These are phyloP conservation scores for Solanum ossicruentum DNA, from an alignment of 257 asterid species.

Conservation along the genomic window DNA sequence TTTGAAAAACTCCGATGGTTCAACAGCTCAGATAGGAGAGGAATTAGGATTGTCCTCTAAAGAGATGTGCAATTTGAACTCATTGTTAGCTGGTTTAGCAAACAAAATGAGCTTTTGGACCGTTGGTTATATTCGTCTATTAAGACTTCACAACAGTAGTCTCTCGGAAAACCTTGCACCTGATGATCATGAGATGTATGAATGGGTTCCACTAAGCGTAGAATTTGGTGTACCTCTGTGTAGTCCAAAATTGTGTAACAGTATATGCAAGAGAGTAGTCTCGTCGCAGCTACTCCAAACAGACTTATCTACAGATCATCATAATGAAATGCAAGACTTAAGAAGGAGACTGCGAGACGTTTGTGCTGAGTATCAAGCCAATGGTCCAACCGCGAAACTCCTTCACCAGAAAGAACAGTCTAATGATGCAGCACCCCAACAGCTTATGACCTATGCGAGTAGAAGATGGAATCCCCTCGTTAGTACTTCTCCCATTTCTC, in stretches of 20 bases:
- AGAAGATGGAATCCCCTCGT: constrained; percentile 90
- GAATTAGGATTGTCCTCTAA: constrained; percentile 59
- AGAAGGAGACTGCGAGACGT: constrained; percentile 64
- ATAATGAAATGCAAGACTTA: constrained; percentile 80
- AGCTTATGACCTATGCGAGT: constrained; percentile 87
- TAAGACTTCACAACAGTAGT: constrained; percentile 68
- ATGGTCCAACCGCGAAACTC: constrained; percentile 80
- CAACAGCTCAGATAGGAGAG: constrained; percentile 62
- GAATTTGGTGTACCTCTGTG: constrained; percentile 92
- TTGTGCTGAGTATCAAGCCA: constrained; percentile 83
- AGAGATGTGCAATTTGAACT: constrained; percentile 46
- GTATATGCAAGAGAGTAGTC: constrained; percentile 71
- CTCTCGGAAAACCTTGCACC: constrained; percentile 30
- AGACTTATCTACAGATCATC: constrained; percentile 65
- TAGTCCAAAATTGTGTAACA: constrained; percentile 78
- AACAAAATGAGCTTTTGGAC: constrained; percentile 63
- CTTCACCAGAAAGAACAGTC: constrained; percentile 86
- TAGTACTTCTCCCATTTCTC: constrained; percentile 93
- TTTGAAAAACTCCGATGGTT: constrained; percentile 76
- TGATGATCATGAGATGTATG: constrained; percentile 48
- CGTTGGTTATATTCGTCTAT: constrained; percentile 73
- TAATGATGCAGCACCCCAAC: constrained; percentile 41
- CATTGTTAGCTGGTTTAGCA: constrained; percentile 44
- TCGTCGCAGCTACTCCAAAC: constrained; percentile 81
- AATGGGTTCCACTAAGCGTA: constrained; percentile 87